phyloP scores from a whole-genome alignment of 495 filamentous ascomycete species.

The Daldinia loculata region DNA sequence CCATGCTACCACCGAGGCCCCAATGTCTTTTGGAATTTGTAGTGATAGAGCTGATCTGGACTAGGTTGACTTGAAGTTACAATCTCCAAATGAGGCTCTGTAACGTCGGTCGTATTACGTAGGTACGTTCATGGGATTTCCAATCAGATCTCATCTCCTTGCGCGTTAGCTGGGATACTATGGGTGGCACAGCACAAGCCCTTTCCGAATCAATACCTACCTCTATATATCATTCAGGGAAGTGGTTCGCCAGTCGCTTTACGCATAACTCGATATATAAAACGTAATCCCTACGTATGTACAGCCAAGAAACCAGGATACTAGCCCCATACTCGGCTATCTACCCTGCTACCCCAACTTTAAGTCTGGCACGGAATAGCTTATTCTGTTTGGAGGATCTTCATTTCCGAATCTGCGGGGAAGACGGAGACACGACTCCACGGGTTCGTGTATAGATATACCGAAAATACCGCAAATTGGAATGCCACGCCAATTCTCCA shows the following conservation, averaged over 20 bases:
- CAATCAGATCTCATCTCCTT: too few relatives aligned
- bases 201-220: too few relatives aligned
- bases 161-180: too few relatives aligned
- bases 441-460: slow-evolving; percentile 19
- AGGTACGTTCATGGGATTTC: too few relatives aligned
- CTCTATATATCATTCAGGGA: too few relatives aligned
- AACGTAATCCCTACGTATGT: background rate
- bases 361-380: slow-evolving; percentile 10
- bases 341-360: slow-evolving; percentile 31
- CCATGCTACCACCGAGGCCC: too few relatives aligned
- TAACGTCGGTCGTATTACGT: too few relatives aligned
- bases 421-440: slow-evolving; percentile 15
- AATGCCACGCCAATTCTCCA: slow-evolving; percentile 14
- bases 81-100: too few relatives aligned
- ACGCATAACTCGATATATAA: background rate
- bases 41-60: too few relatives aligned
- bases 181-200: too few relatives aligned
- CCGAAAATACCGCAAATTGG: slow-evolving; percentile 22
- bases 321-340: slow-evolving; percentile 7
- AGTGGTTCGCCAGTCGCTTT: background rate
- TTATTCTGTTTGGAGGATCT: background rate
- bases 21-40: too few relatives aligned
- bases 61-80: too few relatives aligned
- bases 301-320: background rate
- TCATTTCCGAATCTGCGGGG: slow-evolving; percentile 21